Percentiles rank a stretch among this genome's conserved stretches.
Conservation (phyloP, 2,329 filamentous ascomycete genomes). For the Stachybotrys elegans region DNA sequence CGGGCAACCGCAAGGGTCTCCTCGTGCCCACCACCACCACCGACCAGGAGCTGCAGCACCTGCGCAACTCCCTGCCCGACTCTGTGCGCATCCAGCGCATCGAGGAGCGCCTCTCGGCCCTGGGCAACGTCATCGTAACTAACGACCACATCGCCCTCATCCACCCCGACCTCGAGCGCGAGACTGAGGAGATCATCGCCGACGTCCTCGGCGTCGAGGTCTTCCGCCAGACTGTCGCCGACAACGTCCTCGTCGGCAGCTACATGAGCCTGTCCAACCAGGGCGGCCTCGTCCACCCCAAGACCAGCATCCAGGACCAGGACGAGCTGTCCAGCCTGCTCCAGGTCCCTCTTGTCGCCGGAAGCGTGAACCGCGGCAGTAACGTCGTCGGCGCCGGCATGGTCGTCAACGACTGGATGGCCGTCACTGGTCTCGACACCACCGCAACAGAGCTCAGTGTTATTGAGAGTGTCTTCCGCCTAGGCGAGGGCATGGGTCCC, state of each 20-base stretch:
- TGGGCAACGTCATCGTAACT: constrained; percentile 93
- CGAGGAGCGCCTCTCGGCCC: constrained; percentile 90
- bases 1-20: constrained; percentile 94
- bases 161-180: constrained; percentile 92
- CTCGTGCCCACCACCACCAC: constrained; percentile 94
- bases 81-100: constrained; percentile 91
- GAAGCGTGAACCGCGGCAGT: constrained; percentile 86
- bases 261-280: constrained; percentile 98
- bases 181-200: constrained; percentile 97
- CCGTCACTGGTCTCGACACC: constrained; percentile 87
- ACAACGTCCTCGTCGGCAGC: constrained; percentile 92
- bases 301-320: constrained; percentile 95
- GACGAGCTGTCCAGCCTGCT: constrained; percentile 91
- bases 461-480: constrained; percentile 89
- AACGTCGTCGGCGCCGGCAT: constrained; percentile 80
- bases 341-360: constrained; percentile 92
- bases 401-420: constrained; percentile 78
- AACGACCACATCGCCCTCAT: constrained; percentile 97
- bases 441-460: constrained; percentile 97
- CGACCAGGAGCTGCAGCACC: constrained; percentile 96
- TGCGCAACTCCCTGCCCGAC: constrained; percentile 92
- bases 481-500: constrained; percentile 80
- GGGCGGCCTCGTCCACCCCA: constrained; percentile 94
- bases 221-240: constrained; percentile 90
- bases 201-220: constrained; percentile 88